Percentiles rank a stretch among this genome's conserved stretches.
Evolutionary conservation across 139 green algal genomes (phyloP).

Genomic region (Chlamydomonas applanata): DNA sequence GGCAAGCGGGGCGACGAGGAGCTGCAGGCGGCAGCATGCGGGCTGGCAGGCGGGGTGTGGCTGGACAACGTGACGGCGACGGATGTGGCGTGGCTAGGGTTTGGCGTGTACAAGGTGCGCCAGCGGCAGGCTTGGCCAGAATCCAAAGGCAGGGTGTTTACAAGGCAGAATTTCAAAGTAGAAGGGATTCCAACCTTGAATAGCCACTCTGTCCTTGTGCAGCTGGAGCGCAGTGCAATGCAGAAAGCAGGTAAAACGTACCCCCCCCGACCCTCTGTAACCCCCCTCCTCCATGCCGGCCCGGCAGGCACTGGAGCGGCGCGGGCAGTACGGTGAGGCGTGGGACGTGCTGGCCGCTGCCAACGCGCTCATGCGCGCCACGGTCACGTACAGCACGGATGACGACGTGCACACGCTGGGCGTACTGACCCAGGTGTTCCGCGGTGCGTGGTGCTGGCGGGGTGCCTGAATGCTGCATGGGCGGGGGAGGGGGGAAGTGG

Average conservation of each 20-base stretch:
- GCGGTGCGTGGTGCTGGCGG: no score
- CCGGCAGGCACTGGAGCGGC: not conserved
- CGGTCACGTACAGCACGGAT: not conserved
- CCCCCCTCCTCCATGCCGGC: not conserved
- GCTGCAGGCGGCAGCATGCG: not conserved
- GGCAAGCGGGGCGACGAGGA: not conserved
- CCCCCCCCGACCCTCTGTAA: no score
- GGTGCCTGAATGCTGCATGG: no score
- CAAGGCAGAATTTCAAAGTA: no score
- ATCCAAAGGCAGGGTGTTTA: no score
- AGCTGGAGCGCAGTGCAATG: no score
- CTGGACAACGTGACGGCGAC: not conserved
- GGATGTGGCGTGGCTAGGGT: constrained; percentile 15
- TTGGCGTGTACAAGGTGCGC: constrained; percentile 20
- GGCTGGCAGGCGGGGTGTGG: not conserved
- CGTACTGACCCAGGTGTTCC: not conserved
- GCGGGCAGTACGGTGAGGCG: not conserved
- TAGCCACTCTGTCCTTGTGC: no score
- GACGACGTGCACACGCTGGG: not conserved
- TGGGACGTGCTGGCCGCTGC: not conserved
- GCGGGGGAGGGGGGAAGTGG: no score
- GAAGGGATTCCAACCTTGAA: no score
- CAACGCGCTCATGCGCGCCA: constrained; percentile 2
- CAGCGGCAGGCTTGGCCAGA: no score
- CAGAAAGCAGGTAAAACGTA: no score